Evolutionary conservation across 441 rosid genomes (phyloP).

Genomic region (Brassica balearica): DNA sequence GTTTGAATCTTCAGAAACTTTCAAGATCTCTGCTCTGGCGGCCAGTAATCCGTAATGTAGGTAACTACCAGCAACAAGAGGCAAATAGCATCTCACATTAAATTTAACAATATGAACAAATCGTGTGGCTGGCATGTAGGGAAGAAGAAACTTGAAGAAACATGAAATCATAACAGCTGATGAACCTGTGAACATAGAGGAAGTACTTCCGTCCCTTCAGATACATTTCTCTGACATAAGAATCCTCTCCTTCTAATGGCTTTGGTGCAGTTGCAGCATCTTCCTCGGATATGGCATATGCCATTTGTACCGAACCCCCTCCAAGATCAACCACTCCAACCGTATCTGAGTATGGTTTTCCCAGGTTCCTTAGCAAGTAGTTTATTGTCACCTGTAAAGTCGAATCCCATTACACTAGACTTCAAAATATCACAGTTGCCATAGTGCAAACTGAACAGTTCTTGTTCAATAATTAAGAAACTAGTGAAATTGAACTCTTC

Average conservation of each 20-base stretch:
- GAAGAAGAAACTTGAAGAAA: constrained; percentile 14
- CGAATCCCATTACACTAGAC: background rate
- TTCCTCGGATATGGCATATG: constrained; percentile 85
- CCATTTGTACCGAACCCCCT: constrained; percentile 99
- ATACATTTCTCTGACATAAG: constrained; percentile 81
- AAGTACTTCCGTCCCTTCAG: constrained; percentile 82
- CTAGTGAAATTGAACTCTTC: background rate
- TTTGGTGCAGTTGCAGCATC: constrained; percentile 85
- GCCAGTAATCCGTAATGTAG: constrained; percentile 90
- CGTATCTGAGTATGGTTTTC: constrained; percentile 72
- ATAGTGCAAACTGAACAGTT: background rate
- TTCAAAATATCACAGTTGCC: constrained; percentile 2
- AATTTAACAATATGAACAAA: background rate
- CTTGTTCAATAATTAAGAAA: background rate
- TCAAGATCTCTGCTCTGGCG: constrained; percentile 90
- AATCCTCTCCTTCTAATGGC: constrained; percentile 70
- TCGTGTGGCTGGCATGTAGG: constrained; percentile 7
- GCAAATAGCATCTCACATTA: constrained; percentile 18
- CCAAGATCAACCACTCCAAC: constrained; percentile 99
- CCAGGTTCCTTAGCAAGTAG: constrained; percentile 79
- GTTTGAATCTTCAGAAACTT: constrained; percentile 60
- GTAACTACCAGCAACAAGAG: constrained; percentile 63
- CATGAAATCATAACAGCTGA: constrained; percentile 13
- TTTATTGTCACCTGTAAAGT: constrained; percentile 80
- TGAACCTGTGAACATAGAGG: constrained; percentile 98